Evolutionary conservation across 192 early-diverging fungal genomes (phyloP).

Genomic region (Coemansia sp.): DNA sequence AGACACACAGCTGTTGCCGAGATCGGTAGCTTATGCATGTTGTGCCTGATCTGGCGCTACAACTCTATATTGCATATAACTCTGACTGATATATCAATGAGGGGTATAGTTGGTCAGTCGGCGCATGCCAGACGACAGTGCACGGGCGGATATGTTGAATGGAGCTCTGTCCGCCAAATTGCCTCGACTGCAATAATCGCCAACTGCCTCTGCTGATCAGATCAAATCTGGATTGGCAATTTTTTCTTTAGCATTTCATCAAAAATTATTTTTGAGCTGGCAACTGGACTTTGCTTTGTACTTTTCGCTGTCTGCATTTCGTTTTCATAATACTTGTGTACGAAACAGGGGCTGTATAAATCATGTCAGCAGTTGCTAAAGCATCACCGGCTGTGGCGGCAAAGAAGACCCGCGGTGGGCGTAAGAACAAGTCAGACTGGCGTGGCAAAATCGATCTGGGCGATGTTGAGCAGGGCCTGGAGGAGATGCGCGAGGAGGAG

Average conservation of each 20-base stretch:
- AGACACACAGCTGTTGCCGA: background rate
- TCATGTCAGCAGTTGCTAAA: constrained; percentile 24
- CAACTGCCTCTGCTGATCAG: background rate
- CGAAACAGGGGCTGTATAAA: background rate
- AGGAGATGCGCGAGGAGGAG: constrained; percentile 71
- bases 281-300: constrained; percentile 7
- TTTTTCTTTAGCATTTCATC: background rate
- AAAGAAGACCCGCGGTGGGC: constrained; percentile 61
- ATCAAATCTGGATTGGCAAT: constrained; percentile 2
- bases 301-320: constrained; percentile 2
- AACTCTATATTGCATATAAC: background rate
- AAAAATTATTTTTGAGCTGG: background rate
- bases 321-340: constrained; percentile 1
- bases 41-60: background rate
- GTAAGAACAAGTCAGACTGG: constrained; percentile 93
- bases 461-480: constrained; percentile 74
- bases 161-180: background rate
- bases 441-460: constrained; percentile 85
- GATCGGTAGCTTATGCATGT: background rate
- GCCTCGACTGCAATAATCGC: background rate
- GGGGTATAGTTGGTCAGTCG: background rate
- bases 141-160: background rate
- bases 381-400: background rate
- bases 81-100: background rate
- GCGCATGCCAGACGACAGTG: background rate